Conservation (phyloP, 2,329 filamentous ascomycete species). For the Colletotrichum falcatum region DNA sequence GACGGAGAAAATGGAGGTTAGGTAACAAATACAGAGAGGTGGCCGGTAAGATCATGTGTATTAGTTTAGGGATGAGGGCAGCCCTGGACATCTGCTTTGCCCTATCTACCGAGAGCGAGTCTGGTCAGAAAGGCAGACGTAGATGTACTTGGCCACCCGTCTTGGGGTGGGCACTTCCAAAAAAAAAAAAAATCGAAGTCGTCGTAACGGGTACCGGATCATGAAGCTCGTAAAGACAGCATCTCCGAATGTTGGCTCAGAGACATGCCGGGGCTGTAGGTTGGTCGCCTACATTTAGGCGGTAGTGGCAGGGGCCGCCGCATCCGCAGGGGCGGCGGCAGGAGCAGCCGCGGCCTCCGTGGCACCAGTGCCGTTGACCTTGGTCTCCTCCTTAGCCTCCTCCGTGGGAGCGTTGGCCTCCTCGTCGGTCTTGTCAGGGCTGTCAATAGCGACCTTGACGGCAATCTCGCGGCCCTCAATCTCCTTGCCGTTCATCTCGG, state of each 20-base stretch:
- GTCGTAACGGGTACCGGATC: slow-evolving; percentile 42
- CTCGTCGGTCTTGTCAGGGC: slow-evolving; percentile 94
- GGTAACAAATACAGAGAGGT: slow-evolving; percentile 52
- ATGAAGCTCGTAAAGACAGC: slow-evolving; percentile 39
- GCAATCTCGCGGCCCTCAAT: slow-evolving; percentile 99
- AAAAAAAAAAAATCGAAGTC: slow-evolving; percentile 40
- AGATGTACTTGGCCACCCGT: slow-evolving; percentile 39
- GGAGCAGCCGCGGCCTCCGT: slow-evolving; percentile 42
- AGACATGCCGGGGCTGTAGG: slow-evolving; percentile 27
- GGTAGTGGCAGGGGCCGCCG: slow-evolving; percentile 45
- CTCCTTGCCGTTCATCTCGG: slow-evolving; percentile 99
- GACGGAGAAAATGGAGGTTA: slow-evolving; percentile 47
- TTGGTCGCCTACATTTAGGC: slow-evolving; percentile 46
- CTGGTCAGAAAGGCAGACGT: slow-evolving; percentile 38
- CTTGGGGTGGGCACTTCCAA: slow-evolving; percentile 37
- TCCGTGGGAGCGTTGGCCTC: slow-evolving; percentile 74
- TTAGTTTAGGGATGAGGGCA: slow-evolving; percentile 44
- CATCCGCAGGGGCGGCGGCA: slow-evolving; percentile 42
- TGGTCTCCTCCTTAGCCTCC: slow-evolving; percentile 54
- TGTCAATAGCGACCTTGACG: slow-evolving; percentile 99
- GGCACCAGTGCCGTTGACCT: slow-evolving; percentile 56
- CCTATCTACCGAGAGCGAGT: slow-evolving; percentile 40
- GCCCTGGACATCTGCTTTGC: slow-evolving; percentile 38
- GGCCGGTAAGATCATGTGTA: slow-evolving; percentile 41
- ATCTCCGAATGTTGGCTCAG: slow-evolving; percentile 16